These are phyloP conservation scores for Suillus ampliporus DNA, from an alignment of 768 basidiomycete species.

Conservation along the genomic window DNA sequence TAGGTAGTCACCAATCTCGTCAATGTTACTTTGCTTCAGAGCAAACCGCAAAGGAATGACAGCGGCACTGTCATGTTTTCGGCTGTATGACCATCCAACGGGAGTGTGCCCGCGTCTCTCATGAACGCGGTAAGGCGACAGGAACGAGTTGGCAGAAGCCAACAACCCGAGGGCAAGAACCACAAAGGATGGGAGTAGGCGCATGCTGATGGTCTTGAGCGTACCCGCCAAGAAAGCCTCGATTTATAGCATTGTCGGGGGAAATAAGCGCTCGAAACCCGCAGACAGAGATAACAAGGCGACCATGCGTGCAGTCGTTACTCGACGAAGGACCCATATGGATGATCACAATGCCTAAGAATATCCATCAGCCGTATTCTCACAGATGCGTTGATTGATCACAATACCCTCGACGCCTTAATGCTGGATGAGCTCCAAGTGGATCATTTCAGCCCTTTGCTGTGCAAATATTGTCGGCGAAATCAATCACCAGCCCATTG, in stretches of 20 bases:
- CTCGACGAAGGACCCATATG: neutral
- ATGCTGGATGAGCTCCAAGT: neutral
- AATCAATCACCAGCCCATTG: neutral
- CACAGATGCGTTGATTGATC: neutral
- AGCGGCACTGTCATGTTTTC: slow-evolving; percentile 38
- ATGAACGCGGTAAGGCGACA: slow-evolving; percentile 48
- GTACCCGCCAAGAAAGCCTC: neutral
- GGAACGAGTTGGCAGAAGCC: slow-evolving; percentile 14
- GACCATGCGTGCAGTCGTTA: slow-evolving; percentile 3
- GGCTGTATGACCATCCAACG: slow-evolving; percentile 43
- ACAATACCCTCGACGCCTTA: neutral
- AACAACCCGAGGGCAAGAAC: slow-evolving; percentile 5
- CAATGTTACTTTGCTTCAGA: slow-evolving; percentile 51
- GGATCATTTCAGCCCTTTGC: neutral
- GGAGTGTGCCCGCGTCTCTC: slow-evolving; percentile 42
- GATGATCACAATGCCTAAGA: neutral
- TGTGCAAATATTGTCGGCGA: neutral
- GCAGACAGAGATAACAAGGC: slow-evolving; percentile 1
- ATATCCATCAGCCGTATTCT: neutral
- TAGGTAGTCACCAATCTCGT: slow-evolving; percentile 51
- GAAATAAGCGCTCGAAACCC: neutral
- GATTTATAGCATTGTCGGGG: neutral
- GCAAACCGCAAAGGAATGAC: slow-evolving; percentile 56
- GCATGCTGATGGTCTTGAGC: neutral
- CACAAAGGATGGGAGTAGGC: slow-evolving; percentile 7